These are phyloP conservation scores for Alopecurus myosuroides DNA, from an alignment of 176 grass and related monocot species.

Conservation along the genomic window DNA sequence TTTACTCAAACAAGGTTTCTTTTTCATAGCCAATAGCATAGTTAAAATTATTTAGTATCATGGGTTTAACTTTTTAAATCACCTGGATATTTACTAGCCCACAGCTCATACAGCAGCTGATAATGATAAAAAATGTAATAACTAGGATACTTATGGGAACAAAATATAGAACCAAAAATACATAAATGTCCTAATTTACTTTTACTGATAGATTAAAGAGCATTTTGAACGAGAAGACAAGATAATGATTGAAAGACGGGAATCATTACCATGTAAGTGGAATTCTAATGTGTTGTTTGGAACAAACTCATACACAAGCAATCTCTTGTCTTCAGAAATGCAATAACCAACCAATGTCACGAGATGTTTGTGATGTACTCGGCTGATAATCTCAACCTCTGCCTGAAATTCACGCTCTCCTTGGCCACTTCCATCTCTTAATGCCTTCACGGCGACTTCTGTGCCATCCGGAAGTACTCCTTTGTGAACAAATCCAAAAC, in stretches of 20 bases:
- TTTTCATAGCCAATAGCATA: neutral
- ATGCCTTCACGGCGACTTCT: constrained; percentile 70
- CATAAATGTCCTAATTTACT: neutral
- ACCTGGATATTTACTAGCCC: neutral
- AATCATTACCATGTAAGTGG: constrained; percentile 60
- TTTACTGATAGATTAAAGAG: neutral
- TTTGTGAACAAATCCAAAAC: constrained; percentile 88
- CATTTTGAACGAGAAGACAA: neutral
- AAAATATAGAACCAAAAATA: constrained; percentile 8
- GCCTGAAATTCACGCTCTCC: constrained; percentile 81
- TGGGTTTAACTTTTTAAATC: neutral
- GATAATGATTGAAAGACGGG: neutral
- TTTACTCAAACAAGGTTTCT: neutral
- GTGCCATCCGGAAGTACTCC: constrained; percentile 65
- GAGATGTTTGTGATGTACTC: constrained; percentile 87
- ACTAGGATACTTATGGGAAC: neutral
- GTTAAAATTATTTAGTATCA: neutral
- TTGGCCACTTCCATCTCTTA: constrained; percentile 66
- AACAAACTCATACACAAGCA: constrained; percentile 86
- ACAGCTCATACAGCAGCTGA: neutral
- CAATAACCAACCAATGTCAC: constrained; percentile 72
- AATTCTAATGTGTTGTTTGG: constrained; percentile 68
- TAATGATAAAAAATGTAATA: neutral
- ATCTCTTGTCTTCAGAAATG: constrained; percentile 55
- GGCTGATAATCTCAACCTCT: constrained; percentile 79